Evolutionary conservation across 73 alveolate species (phyloP).

Genomic region (Loxodes magnus): DNA sequence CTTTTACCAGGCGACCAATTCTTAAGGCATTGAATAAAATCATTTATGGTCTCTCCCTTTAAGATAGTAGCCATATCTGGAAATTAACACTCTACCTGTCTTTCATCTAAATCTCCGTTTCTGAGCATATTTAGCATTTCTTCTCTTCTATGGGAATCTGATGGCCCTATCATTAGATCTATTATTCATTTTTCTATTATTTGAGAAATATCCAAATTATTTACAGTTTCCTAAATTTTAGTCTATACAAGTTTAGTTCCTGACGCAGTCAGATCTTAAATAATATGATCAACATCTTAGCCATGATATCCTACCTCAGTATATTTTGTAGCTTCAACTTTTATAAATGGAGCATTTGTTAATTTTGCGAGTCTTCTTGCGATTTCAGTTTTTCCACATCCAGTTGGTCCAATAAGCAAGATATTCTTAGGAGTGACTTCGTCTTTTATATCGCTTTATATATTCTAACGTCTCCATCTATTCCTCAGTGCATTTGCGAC

Average conservation of each 20-base stretch:
- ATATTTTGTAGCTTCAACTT: slow-evolving; percentile 69
- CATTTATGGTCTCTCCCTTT: slow-evolving; percentile 14
- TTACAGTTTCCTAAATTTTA: slow-evolving; percentile 4
- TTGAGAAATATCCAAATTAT: slow-evolving; percentile 11
- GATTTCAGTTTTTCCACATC: slow-evolving; percentile 71
- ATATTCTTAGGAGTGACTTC: slow-evolving; percentile 55
- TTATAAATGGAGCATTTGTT: slow-evolving; percentile 58
- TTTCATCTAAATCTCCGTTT: slow-evolving; percentile 33
- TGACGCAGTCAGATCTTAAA: slow-evolving; percentile 31
- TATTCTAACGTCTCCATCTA: slow-evolving; percentile 33
- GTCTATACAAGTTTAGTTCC: slow-evolving; percentile 16
- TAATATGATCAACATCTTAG: slow-evolving; percentile 45
- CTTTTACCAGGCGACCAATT: slow-evolving; percentile 11
- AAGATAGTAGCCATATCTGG: slow-evolving; percentile 2
- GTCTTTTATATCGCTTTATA: slow-evolving; percentile 32
- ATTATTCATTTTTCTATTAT: slow-evolving; percentile 25
- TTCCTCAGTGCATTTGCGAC: slow-evolving; percentile 31
- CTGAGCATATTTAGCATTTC: slow-evolving; percentile 16
- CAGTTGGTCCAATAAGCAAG: slow-evolving; percentile 48
- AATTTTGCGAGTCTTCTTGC: slow-evolving; percentile 53
- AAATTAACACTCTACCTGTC: slow-evolving; percentile 8
- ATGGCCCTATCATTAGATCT: slow-evolving; percentile 39
- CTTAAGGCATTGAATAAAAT: slow-evolving; percentile 8
- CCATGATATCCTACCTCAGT: slow-evolving; percentile 79
- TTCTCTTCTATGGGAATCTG: slow-evolving; percentile 4